Percentiles rank a stretch among this genome's conserved stretches.
Conservation (phyloP, 352 stramenopile species). For the Phytophthora brassicae region DNA sequence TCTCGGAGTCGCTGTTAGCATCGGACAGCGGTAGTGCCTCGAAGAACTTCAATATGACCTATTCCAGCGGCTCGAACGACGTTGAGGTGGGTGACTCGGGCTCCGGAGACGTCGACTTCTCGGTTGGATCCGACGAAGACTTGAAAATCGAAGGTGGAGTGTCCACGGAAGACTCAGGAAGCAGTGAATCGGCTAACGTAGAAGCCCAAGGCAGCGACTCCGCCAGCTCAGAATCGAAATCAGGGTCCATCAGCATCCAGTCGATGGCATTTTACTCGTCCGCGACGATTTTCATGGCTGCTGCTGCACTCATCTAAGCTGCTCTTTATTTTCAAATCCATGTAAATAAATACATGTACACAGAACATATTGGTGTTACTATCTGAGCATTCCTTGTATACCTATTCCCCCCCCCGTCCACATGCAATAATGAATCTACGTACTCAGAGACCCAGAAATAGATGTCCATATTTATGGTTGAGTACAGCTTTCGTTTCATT, state of each 20-base stretch:
- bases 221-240: slow-evolving; percentile 15
- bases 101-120: not conserved
- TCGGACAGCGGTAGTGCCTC: not conserved
- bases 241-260: slow-evolving; percentile 6
- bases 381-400: not conserved
- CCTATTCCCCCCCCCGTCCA: not conserved
- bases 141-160: slow-evolving; percentile 7
- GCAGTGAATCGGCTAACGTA: not conserved
- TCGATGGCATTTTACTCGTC: slow-evolving; percentile 20
- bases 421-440: slow-evolving; percentile 11
- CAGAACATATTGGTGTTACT: slow-evolving; percentile 8
- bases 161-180: slow-evolving; percentile 12
- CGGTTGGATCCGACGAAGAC: slow-evolving; percentile 13
- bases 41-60: not conserved
- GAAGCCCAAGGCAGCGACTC: slow-evolving; percentile 6
- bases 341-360: slow-evolving; percentile 26
- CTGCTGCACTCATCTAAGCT: slow-evolving; percentile 25
- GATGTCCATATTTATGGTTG: not conserved
- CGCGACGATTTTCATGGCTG: slow-evolving; percentile 10
- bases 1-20: not conserved
- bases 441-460: too few relatives aligned
- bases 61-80: not conserved
- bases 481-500: not conserved
- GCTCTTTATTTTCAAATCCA: not conserved
- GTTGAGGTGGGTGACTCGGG: slow-evolving; percentile 12